phyloP scores from a whole-genome alignment of 495 filamentous ascomycete species.

The Evernia prunastri region DNA sequence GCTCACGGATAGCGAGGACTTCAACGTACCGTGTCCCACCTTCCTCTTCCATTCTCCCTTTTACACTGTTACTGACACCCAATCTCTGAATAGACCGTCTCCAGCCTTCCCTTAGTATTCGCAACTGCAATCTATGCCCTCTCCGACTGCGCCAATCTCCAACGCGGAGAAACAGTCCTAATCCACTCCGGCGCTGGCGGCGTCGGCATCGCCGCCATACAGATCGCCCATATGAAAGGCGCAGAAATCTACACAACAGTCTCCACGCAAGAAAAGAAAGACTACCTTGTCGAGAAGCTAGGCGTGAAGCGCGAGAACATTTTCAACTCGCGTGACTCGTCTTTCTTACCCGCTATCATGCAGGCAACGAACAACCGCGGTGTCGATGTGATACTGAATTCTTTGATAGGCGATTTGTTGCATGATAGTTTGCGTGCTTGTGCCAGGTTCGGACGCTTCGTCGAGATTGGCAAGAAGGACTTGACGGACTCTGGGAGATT shows the following conservation, averaged over 20 bases:
- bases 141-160: constrained; percentile 29
- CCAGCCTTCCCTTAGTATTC: constrained; percentile 29
- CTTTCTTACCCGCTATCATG: constrained; percentile 39
- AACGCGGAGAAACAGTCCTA: constrained; percentile 33
- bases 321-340: constrained; percentile 41
- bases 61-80: too few species aligned
- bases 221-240: constrained; percentile 10
- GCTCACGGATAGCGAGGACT: constrained; percentile 6
- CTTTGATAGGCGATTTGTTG: constrained; percentile 43
- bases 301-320: constrained; percentile 38
- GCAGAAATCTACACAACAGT: constrained; percentile 41
- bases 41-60: too few species aligned
- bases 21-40: constrained; percentile 1
- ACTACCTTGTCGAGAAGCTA: constrained; percentile 31
- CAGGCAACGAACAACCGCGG: constrained; percentile 42
- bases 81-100: constrained; percentile 14
- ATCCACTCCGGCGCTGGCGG: constrained; percentile 39
- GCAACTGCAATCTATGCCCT: constrained; percentile 33
- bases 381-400: constrained; percentile 49
- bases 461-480: constrained; percentile 47
- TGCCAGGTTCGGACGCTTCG: constrained; percentile 42
- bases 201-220: too few species aligned
- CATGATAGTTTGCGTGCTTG: constrained; percentile 46
- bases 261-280: constrained; percentile 34
- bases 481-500: constrained; percentile 14